Percentiles rank a stretch among this genome's conserved stretches.
These are phyloP conservation scores for Phytophthora cryptogea DNA, from an alignment of 352 stramenopile genomes.

Conservation along the genomic window DNA sequence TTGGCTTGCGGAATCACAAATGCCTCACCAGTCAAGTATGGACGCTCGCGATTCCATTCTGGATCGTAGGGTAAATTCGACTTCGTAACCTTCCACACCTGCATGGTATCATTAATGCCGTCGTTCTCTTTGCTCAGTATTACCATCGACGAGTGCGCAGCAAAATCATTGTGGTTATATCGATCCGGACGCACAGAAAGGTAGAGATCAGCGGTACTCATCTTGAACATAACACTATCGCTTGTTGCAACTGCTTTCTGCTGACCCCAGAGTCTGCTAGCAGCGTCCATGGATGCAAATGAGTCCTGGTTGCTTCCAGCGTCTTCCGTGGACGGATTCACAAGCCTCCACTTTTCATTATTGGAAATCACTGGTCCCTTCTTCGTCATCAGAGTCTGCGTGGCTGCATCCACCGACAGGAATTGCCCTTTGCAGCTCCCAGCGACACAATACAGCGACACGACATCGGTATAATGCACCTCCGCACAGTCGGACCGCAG, in stretches of 20 bases:
- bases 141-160: conserved; percentile 23
- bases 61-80: conserved; percentile 86
- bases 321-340: conserved; percentile 52
- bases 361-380: conserved; percentile 79
- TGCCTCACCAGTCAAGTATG: conserved; percentile 76
- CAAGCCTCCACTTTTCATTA: conserved; percentile 79
- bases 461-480: conserved; percentile 76
- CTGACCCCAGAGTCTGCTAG: conserved; percentile 56
- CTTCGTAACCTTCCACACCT: conserved; percentile 88
- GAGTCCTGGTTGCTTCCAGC: conserved; percentile 36
- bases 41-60: conserved; percentile 81
- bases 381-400: conserved; percentile 64
- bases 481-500: conserved; percentile 68
- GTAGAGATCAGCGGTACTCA: conserved; percentile 62
- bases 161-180: conserved; percentile 22
- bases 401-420: conserved; percentile 66
- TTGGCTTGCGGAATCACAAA: conserved; percentile 59
- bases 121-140: conserved; percentile 58
- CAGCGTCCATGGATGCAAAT: conserved; percentile 46
- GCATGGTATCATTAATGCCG: conserved; percentile 49
- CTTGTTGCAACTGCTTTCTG: conserved; percentile 69
- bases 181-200: conserved; percentile 40
- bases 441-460: conserved; percentile 76
- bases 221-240: conserved; percentile 78
- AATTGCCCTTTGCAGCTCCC: conserved; percentile 75